Conservation (phyloP, 257 asterid species). For the Solanum pimpinellifolium region DNA sequence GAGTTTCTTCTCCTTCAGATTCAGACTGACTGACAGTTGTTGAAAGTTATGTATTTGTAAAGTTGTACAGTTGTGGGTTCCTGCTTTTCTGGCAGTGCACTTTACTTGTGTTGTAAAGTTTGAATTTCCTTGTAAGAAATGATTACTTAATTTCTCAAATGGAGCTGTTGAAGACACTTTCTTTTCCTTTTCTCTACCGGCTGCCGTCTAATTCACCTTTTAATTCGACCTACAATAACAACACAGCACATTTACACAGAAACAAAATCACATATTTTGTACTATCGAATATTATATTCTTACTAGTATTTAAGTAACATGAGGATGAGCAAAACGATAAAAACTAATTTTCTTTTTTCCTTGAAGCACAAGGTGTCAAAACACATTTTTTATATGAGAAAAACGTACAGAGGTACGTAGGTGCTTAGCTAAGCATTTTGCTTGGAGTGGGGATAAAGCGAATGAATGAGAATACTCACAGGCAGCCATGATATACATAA, state of each 20-base stretch:
- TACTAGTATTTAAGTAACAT: no score
- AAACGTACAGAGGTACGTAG: not conserved
- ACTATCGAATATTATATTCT: not conserved
- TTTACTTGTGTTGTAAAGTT: not conserved
- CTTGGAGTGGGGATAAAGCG: not conserved
- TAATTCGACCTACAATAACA: not conserved
- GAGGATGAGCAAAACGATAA: not conserved
- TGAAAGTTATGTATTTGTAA: not conserved
- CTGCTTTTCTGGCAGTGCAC: not conserved
- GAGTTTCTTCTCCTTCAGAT: not conserved
- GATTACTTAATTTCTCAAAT: not conserved
- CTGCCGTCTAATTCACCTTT: not conserved
- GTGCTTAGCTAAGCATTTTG: not conserved
- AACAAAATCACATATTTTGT: not conserved
- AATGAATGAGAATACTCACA: not conserved
- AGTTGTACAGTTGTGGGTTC: not conserved
- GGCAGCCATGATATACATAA: no score
- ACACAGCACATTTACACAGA: not conserved
- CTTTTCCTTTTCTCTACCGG: not conserved
- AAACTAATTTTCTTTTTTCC: not conserved
- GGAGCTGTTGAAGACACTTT: not conserved
- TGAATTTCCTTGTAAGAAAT: not conserved
- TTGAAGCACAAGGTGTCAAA: not conserved
- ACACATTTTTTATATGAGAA: not conserved
- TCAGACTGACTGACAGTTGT: not conserved